Percentiles rank a stretch among this genome's conserved stretches.
Conservation (phyloP, 352 stramenopile genomes). For the Globisporangium radiosum region DNA sequence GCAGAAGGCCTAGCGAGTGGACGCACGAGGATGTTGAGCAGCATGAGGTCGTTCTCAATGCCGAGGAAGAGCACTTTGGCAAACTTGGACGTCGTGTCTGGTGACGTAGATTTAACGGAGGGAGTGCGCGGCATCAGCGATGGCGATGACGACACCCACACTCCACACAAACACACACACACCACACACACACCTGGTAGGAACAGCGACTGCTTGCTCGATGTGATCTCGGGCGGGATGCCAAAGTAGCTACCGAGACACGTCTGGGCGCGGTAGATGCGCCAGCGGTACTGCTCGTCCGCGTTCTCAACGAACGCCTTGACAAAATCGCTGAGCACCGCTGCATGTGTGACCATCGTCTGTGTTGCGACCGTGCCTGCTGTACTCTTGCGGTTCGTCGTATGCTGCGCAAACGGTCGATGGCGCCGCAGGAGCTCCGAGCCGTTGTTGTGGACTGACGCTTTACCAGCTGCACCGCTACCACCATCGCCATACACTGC, state of each 20-base stretch:
- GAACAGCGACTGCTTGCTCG: conserved; percentile 59
- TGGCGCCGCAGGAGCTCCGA: conserved; percentile 8
- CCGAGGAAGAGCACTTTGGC: conserved; percentile 60
- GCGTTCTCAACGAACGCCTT: conserved; percentile 83
- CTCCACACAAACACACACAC: too few species aligned
- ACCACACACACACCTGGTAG: conserved; percentile 32
- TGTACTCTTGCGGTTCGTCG: neutral
- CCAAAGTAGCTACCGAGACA: conserved; percentile 60
- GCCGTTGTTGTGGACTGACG: neutral
- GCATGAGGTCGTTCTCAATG: conserved; percentile 83
- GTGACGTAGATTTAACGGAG: too few species aligned
- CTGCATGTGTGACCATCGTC: conserved; percentile 42
- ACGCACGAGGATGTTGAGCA: conserved; percentile 83
- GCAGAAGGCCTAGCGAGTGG: too few species aligned
- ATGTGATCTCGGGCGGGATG: conserved; percentile 66
- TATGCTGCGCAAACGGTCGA: conserved; percentile 8
- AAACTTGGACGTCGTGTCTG: conserved; percentile 54
- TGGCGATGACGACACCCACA: neutral
- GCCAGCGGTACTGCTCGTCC: conserved; percentile 67
- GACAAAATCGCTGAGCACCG: conserved; percentile 66
- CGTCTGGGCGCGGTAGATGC: conserved; percentile 77
- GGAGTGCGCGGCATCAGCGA: neutral
- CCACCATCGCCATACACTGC: conserved; percentile 20
- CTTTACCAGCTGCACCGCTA: neutral
- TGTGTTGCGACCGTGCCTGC: conserved; percentile 24